Percentiles rank a stretch among this genome's conserved stretches.
Evolutionary conservation across 306 rosid species (phyloP).

Genomic region (Acacia melanoxylon): DNA sequence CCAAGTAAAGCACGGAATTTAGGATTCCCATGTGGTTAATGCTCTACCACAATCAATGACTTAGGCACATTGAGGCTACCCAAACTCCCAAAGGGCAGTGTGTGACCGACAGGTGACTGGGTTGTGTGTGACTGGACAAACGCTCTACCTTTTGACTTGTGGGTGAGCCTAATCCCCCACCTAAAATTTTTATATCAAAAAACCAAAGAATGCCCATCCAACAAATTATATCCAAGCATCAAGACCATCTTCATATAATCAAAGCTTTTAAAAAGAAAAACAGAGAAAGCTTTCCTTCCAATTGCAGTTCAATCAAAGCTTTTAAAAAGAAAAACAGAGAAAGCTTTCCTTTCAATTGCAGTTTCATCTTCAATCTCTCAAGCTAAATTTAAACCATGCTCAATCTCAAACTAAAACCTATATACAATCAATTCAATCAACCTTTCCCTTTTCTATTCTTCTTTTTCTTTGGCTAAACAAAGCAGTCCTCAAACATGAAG

Average conservation of each 20-base stretch:
- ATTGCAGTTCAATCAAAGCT: not conserved
- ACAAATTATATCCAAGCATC: not conserved
- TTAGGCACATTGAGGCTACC: too few species aligned
- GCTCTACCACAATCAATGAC: too few species aligned
- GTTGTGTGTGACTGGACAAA: too few species aligned
- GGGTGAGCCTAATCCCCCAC: too few species aligned
- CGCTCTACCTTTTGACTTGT: fast-evolving
- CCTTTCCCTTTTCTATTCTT: not conserved
- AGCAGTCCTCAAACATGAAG: not conserved
- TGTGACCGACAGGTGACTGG: too few species aligned
- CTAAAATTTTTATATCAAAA: too few species aligned
- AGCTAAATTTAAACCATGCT: not conserved
- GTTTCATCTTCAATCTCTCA: conserved; percentile 8
- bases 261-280: not conserved
- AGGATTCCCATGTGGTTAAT: too few species aligned
- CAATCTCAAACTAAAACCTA: not conserved
- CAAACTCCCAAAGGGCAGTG: too few species aligned
- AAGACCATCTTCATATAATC: not conserved
- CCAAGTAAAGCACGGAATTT: too few species aligned
- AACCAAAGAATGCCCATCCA: not conserved
- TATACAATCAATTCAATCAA: not conserved
- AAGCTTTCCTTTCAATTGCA: not conserved
- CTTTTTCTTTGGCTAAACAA: not conserved
- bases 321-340: not conserved
- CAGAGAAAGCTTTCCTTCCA: not conserved